These are phyloP conservation scores for Boletellus ananiceps DNA, from an alignment of 768 basidiomycete genomes.

Conservation along the genomic window DNA sequence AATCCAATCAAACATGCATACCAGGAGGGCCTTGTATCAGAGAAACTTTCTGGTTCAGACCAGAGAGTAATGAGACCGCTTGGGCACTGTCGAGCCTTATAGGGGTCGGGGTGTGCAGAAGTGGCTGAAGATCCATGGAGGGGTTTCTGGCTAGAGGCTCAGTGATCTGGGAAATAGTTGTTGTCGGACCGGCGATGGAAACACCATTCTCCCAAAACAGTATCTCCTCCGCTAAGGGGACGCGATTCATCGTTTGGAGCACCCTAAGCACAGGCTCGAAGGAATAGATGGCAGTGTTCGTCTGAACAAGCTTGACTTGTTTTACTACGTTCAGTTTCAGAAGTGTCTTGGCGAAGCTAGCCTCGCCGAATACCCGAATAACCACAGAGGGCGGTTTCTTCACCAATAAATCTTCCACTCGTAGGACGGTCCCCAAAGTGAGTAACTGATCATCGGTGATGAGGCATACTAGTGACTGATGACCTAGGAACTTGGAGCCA, in stretches of 20 bases:
- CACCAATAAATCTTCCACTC: constrained; percentile 50
- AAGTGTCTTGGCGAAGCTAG: constrained; percentile 37
- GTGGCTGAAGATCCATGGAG: constrained; percentile 35
- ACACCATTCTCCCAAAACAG: constrained; percentile 45
- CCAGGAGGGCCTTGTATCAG: constrained; percentile 72
- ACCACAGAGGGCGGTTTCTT: constrained; percentile 47
- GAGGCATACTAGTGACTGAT: constrained; percentile 54
- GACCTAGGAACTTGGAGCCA: constrained; percentile 39
- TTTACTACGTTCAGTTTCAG: constrained; percentile 34
- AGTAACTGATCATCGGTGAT: constrained; percentile 45
- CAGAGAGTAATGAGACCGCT: constrained; percentile 39
- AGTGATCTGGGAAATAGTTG: constrained; percentile 22
- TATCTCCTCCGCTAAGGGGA: constrained; percentile 50
- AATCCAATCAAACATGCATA: constrained; percentile 25
- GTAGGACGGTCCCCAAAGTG: constrained; percentile 48
- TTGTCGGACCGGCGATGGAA: constrained; percentile 8
- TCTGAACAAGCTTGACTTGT: constrained; percentile 46
- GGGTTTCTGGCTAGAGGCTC: constrained; percentile 30
- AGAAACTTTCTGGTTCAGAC: constrained; percentile 52
- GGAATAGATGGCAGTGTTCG: constrained; percentile 58
- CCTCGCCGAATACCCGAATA: constrained; percentile 47
- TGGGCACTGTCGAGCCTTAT: constrained; percentile 54
- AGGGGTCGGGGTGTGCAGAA: constrained; percentile 35
- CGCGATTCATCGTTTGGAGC: constrained; percentile 41
- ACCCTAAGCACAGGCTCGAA: constrained; percentile 60